Conservation (phyloP, 2,329 filamentous ascomycete species). For the Penicillium concentricum region DNA sequence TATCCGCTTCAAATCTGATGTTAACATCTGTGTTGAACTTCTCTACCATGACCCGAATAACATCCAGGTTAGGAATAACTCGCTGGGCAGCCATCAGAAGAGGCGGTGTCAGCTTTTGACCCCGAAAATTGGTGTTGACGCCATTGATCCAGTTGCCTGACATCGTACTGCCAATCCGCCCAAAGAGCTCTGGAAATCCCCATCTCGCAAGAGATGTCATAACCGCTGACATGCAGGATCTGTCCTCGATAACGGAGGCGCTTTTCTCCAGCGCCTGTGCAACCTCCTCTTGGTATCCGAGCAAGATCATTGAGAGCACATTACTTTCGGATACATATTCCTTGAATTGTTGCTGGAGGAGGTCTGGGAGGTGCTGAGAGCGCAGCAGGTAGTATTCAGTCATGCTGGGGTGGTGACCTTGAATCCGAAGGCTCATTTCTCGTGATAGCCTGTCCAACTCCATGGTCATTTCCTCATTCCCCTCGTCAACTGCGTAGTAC, state of each 20-base stretch:
- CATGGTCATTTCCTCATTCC: conserved; percentile 12
- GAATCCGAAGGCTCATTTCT: background rate
- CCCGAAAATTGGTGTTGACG: background rate
- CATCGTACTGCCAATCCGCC: conserved; percentile 8
- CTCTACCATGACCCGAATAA: conserved; percentile 19
- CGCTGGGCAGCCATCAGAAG: conserved; percentile 16
- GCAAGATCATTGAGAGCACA: conserved; percentile 7
- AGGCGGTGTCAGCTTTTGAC: conserved; percentile 6
- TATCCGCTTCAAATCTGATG: conserved; percentile 5
- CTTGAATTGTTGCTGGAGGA: background rate
- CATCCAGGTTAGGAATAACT: conserved; percentile 17
- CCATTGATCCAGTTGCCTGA: conserved; percentile 19
- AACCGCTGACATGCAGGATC: conserved; percentile 4
- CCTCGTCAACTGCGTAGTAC: conserved; percentile 2
- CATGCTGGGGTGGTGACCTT: background rate
- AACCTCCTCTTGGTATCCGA: conserved; percentile 7
- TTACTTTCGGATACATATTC: background rate
- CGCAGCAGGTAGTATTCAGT: conserved; percentile 3
- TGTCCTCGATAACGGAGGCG: background rate
- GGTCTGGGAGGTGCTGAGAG: background rate
- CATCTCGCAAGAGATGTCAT: conserved; percentile 15
- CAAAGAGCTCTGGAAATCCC: conserved; percentile 19
- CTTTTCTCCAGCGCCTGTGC: conserved; percentile 10
- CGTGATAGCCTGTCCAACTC: conserved; percentile 4
- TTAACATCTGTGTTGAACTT: conserved; percentile 19